Percentiles rank a stretch among this genome's conserved stretches.
Evolutionary conservation across 495 filamentous ascomycete genomes (phyloP).

Genomic region (Arthonia radiata): DNA sequence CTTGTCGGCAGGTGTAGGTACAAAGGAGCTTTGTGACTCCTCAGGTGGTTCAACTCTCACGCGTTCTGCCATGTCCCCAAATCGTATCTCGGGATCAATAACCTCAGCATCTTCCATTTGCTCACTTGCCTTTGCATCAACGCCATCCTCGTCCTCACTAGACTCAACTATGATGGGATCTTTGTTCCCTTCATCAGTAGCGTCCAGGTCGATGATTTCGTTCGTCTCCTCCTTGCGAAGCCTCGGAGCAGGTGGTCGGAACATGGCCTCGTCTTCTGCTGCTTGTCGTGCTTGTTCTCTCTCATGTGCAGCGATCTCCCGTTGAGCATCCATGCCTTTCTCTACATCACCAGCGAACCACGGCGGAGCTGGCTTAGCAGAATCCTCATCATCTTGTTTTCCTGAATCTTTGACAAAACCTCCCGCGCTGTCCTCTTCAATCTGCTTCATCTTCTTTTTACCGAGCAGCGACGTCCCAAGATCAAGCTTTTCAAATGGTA

Average conservation of each 20-base stretch:
- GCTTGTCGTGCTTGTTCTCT: slow-evolving; percentile 7
- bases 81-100: slow-evolving; percentile 9
- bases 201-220: slow-evolving; percentile 23
- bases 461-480: slow-evolving; percentile 33
- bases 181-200: slow-evolving; percentile 17
- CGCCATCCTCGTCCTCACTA: slow-evolving; percentile 8
- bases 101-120: slow-evolving; percentile 24
- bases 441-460: slow-evolving; percentile 18
- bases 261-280: slow-evolving; percentile 3
- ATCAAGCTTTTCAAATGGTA: slow-evolving; percentile 74
- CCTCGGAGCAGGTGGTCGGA: background rate
- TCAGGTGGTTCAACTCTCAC: slow-evolving; percentile 18
- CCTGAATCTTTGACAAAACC: slow-evolving; percentile 35
- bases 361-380: slow-evolving; percentile 45
- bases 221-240: slow-evolving; percentile 7
- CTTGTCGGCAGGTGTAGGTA: background rate
- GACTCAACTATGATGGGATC: slow-evolving; percentile 21
- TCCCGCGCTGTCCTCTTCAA: slow-evolving; percentile 32
- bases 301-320: slow-evolving; percentile 10
- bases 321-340: slow-evolving; percentile 13
- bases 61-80: slow-evolving; percentile 19
- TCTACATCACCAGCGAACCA: slow-evolving; percentile 42
- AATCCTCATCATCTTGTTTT: slow-evolving; percentile 19
- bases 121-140: slow-evolving; percentile 20
- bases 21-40: background rate